Percentiles rank a stretch among this genome's conserved stretches.
phyloP scores from a whole-genome alignment of 1,284 basidiomycete genomes.

The Fomitopsis betulina region DNA sequence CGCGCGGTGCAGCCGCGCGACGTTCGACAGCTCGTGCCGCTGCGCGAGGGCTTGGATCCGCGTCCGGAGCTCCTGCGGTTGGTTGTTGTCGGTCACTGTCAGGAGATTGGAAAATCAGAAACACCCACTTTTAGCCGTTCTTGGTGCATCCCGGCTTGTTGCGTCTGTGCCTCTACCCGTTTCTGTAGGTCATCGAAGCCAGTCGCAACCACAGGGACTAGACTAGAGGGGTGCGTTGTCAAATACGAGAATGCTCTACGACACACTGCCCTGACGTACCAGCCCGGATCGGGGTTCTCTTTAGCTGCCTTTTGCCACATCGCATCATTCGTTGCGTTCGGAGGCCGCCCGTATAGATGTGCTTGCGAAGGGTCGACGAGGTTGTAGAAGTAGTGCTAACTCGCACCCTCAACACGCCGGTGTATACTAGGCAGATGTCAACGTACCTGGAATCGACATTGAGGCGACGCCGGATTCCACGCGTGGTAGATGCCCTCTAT shows the following conservation, averaged over 20 bases:
- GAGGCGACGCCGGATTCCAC: conserved; percentile 67
- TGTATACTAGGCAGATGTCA: not conserved
- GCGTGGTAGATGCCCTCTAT: conserved; percentile 67
- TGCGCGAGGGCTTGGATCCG: conserved; percentile 62
- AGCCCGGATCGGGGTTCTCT: conserved; percentile 80
- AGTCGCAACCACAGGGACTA: conserved; percentile 79
- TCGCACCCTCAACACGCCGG: not conserved
- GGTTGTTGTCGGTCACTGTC: not conserved
- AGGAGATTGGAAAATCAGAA: not conserved
- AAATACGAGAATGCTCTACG: not conserved
- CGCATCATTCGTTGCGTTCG: conserved; percentile 69
- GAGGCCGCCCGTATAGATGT: conserved; percentile 67
- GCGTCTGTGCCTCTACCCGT: conserved; percentile 75
- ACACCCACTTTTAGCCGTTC: conserved; percentile 57
- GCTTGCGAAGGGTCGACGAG: conserved; percentile 75
- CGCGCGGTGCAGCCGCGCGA: conserved; percentile 64
- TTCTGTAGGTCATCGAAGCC: conserved; percentile 82
- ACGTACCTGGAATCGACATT: conserved; percentile 80
- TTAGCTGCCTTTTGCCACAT: conserved; percentile 78
- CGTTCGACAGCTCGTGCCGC: conserved; percentile 65
- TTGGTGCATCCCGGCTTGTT: conserved; percentile 66
- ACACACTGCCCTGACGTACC: conserved; percentile 40
- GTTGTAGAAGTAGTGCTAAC: conserved; percentile 82
- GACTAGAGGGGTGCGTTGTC: conserved; percentile 35
- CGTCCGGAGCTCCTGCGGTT: conserved; percentile 55